Evolutionary conservation across 306 rosid genomes (phyloP).

Genomic region (Delonix regia): DNA sequence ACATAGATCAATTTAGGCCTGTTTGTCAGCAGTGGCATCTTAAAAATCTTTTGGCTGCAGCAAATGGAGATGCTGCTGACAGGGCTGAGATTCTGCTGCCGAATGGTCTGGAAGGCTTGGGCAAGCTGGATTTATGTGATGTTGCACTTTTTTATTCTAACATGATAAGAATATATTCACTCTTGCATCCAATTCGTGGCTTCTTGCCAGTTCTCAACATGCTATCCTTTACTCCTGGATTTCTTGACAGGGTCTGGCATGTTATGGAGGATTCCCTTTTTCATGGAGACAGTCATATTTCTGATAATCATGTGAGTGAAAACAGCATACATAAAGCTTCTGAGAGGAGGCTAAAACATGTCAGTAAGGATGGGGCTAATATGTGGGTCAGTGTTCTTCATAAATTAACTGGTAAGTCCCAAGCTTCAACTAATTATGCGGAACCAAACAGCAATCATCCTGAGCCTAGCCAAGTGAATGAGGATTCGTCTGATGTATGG

Average conservation of each 20-base stretch:
- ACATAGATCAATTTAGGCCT: slow-evolving; percentile 74
- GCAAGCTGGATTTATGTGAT: slow-evolving; percentile 69
- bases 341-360: slow-evolving; percentile 60
- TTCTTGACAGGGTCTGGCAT: slow-evolving; percentile 76
- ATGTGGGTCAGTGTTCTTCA: slow-evolving; percentile 80
- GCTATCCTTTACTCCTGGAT: slow-evolving; percentile 95
- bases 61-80: slow-evolving; percentile 38
- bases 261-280: slow-evolving; percentile 68
- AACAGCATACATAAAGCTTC: slow-evolving; percentile 45
- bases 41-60: slow-evolving; percentile 65
- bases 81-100: slow-evolving; percentile 43
- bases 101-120: slow-evolving; percentile 44
- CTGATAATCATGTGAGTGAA: slow-evolving; percentile 45
- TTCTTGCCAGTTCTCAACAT: slow-evolving; percentile 80
- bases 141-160: slow-evolving; percentile 76
- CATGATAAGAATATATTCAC: slow-evolving; percentile 72
- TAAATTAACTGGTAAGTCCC: slow-evolving; percentile 79
- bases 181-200: slow-evolving; percentile 69
- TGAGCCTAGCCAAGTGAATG: slow-evolving; percentile 53
- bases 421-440: slow-evolving; percentile 44
- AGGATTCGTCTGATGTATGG: slow-evolving; percentile 71
- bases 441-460: slow-evolving; percentile 46
- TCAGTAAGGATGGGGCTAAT: slow-evolving; percentile 62
- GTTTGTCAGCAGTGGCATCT: slow-evolving; percentile 95
- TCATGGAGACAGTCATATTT: slow-evolving; percentile 47